Percentiles rank a stretch among this genome's conserved stretches.
These are phyloP conservation scores for Oryza glumipatula DNA, from an alignment of 176 grass and related monocot species.

Conservation along the genomic window DNA sequence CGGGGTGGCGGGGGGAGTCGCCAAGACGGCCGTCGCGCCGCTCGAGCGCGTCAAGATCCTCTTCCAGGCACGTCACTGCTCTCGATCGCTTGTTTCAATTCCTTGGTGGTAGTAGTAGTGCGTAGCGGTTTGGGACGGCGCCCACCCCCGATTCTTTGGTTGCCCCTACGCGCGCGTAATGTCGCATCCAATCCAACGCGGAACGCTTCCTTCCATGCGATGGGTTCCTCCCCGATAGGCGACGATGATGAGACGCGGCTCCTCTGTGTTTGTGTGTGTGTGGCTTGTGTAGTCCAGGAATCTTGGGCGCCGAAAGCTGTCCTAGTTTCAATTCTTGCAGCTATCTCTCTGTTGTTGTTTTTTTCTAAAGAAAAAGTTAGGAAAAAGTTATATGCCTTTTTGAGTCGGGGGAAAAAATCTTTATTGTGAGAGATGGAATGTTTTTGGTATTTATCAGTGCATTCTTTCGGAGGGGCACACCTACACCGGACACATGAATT, in stretches of 20 bases:
- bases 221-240: not conserved
- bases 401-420: not conserved
- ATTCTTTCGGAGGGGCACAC: not conserved
- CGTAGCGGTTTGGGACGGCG: not conserved
- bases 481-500: not conserved
- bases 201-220: not conserved
- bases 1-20: conserved; percentile 78
- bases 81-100: not conserved
- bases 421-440: not conserved
- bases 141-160: not conserved
- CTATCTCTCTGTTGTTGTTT: not conserved
- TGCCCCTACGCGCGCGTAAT: not conserved
- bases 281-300: not conserved
- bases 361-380: not conserved
- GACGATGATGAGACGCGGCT: not conserved
- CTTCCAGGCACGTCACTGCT: conserved; percentile 60
- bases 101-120: not conserved
- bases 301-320: not conserved
- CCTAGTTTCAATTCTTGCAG: not conserved
- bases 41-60: conserved; percentile 99
- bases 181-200: not conserved
- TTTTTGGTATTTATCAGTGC: not conserved
- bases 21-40: conserved; percentile 87
- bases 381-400: not conserved
- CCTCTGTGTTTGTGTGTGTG: not conserved